A percentile compares a stretch with the other conserved stretches of the same genome.
These are phyloP conservation scores for Fusarium pininemorale DNA, from an alignment of 2,329 filamentous ascomycete species.

Conservation along the genomic window DNA sequence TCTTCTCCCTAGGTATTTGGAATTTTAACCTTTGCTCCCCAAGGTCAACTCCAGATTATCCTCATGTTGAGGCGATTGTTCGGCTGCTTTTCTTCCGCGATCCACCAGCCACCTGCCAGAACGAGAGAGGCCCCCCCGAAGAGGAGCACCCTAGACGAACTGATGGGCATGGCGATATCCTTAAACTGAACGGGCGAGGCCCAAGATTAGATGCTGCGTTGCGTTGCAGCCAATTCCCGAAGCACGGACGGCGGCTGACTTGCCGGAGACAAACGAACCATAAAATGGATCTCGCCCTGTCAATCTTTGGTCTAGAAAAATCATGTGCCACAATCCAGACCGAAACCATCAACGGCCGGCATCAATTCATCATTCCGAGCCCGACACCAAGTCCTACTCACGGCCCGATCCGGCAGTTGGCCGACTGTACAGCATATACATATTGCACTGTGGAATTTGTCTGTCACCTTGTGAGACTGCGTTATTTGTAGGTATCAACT, in stretches of 20 bases:
- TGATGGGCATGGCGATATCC: not conserved
- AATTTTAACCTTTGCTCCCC: not conserved
- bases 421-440: not conserved
- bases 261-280: not conserved
- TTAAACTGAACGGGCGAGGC: not conserved
- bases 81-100: not conserved
- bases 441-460: not conserved
- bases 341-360: not conserved
- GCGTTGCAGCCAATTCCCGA: not conserved
- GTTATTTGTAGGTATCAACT: not conserved
- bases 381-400: not conserved
- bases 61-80: slow-evolving; percentile 3
- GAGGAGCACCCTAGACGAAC: not conserved
- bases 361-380: slow-evolving; percentile 13
- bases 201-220: not conserved
- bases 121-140: slow-evolving; percentile 12
- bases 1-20: not conserved
- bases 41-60: not conserved
- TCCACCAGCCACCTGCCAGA: slow-evolving; percentile 14
- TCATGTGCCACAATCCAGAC: not conserved
- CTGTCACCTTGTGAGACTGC: not conserved
- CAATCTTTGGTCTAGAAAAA: not conserved
- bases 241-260: not conserved
- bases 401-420: slow-evolving; percentile 21
- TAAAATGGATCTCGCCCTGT: not conserved